These are phyloP conservation scores for Thelonectria discophora DNA, from an alignment of 2,329 filamentous ascomycete genomes.

Conservation along the genomic window DNA sequence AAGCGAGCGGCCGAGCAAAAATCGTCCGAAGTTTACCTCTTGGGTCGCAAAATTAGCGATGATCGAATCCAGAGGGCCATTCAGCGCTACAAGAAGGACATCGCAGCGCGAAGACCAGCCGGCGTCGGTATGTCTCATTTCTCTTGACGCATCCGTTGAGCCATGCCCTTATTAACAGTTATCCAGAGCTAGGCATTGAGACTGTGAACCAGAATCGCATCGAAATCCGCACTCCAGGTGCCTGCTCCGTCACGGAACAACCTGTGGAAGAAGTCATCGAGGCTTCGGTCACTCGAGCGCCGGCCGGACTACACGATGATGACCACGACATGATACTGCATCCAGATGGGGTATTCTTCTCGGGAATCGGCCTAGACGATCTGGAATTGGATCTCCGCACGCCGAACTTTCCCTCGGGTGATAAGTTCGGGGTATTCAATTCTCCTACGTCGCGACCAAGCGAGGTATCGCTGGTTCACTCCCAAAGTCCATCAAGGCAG, in stretches of 20 bases:
- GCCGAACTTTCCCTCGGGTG: background rate
- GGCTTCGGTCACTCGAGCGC: background rate
- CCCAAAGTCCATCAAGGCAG: too few relatives aligned
- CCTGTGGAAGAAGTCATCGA: background rate
- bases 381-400: background rate
- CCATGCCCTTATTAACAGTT: background rate
- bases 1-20: background rate
- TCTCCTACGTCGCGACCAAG: too few relatives aligned
- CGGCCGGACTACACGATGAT: background rate
- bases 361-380: background rate
- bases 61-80: background rate
- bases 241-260: background rate
- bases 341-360: background rate
- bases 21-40: constrained; percentile 6
- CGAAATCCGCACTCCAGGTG: background rate
- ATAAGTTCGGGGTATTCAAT: background rate
- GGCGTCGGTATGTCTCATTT: background rate
- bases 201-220: constrained; percentile 4
- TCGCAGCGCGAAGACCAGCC: background rate
- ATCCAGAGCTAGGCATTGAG: constrained; percentile 7
- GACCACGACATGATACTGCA: background rate
- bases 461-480: too few relatives aligned
- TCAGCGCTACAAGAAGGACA: background rate
- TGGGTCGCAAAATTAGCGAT: background rate
- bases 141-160: too few relatives aligned